Evolutionary conservation across 257 asterid species (phyloP), one percentile per base, ranked within the genome.

Genomic region (Lycium ferocissimum): DNA sequence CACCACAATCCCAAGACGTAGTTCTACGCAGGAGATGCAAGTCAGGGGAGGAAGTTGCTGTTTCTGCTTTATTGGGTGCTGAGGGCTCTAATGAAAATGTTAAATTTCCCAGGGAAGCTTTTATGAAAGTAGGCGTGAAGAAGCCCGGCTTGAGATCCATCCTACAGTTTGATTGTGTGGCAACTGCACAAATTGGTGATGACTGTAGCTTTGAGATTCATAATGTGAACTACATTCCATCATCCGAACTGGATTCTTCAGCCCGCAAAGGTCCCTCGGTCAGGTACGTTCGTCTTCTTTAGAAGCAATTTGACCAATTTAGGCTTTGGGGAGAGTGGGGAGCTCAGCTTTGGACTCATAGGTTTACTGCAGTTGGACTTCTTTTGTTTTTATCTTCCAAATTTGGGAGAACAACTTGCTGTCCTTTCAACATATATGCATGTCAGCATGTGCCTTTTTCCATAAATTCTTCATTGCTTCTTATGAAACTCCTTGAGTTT

Each of bases 31-130:
- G 87, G 88, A 96, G 93, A 86, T 88, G 89, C 57, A 85, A 85
- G 65, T 89, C 98, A 0, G 98, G 97, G 12, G 99, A 96, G 88
- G 98, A 94, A 91, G 91, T 94, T 70, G 97, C 96, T 51, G 86
- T 94, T 85, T 94, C 98, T 81, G 98, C 98, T 75, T 82, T 96
- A 83, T 82, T 96, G 86, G 93, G 94, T 22, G 80, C 80, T 22
- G 92, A 86, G 2, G 71, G 89, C 6, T 84, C 71, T 84, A 86
- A 82, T 62, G 94, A 85, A 83, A 89, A 86, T 59, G 73, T 87
- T 43, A 89, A 83, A 80, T 89, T 88, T 26, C 97, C 93, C 20
- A 82, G 88, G 15, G 92, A 94, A 82, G 93, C 97, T 82, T 85
- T 89, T 90, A 79, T 96, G 91, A 96, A 96, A 91, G 91, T 96